Percentiles rank a stretch among this genome's conserved stretches.
Evolutionary conservation across 768 basidiomycete species (phyloP).

Genomic region (Candolleomyces eurysporus): DNA sequence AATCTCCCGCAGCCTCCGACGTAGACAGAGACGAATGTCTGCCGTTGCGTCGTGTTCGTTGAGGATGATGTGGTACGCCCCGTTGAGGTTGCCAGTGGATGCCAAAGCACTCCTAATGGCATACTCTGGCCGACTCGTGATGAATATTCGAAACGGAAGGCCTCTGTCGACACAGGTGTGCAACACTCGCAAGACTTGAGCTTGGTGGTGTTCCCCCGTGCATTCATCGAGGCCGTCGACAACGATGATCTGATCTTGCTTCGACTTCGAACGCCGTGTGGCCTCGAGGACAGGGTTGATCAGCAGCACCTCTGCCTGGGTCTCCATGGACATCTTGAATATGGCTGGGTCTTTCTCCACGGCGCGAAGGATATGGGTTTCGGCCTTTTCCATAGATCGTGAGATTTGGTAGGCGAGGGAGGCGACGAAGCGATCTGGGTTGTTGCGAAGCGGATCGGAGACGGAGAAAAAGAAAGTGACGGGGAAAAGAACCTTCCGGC

Average conservation of each 20-base stretch:
- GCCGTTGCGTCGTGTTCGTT: background rate
- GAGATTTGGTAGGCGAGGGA: conserved; percentile 7
- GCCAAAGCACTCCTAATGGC: background rate
- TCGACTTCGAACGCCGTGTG: background rate
- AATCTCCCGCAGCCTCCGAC: background rate
- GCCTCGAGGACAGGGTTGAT: background rate
- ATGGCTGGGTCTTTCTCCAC: background rate
- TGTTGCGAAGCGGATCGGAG: background rate
- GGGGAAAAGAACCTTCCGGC: background rate
- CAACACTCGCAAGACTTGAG: conserved; percentile 6
- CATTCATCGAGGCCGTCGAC: conserved; percentile 7
- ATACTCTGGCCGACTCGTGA: background rate
- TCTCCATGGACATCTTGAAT: background rate
- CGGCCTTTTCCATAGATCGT: background rate
- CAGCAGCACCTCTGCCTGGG: background rate
- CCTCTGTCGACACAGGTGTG: background rate
- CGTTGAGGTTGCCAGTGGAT: background rate
- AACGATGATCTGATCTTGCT: background rate
- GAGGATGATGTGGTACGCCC: too few relatives aligned
- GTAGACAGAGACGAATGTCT: background rate
- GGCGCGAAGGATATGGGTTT: background rate
- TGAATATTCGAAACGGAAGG: background rate
- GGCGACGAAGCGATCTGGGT: background rate
- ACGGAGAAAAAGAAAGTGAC: conserved; percentile 4
- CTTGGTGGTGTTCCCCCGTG: background rate